Percentiles rank a stretch among this genome's conserved stretches.
Conservation (phyloP, 1,139 yeast species). For the Blastobotrys malaysiensis region DNA sequence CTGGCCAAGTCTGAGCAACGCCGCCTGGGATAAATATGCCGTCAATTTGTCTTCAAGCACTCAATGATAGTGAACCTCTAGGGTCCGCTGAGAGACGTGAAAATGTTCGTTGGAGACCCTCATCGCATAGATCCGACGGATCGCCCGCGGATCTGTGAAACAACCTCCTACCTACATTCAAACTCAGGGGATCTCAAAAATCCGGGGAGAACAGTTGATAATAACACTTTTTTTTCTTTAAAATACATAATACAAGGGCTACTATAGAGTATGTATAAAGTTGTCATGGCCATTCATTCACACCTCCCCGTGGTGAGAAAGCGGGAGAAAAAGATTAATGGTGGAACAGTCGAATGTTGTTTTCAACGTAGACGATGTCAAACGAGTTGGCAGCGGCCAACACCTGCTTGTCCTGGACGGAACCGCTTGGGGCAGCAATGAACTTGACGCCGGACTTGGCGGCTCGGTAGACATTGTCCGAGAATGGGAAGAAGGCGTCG, state of each 20-base stretch:
- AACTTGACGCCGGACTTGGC: slow-evolving; percentile 92
- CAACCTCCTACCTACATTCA: neutral
- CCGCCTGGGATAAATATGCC: too few relatives aligned
- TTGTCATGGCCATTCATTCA: too few relatives aligned
- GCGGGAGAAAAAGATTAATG: slow-evolving; percentile 50
- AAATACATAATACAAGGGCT: neutral
- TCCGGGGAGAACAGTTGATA: neutral
- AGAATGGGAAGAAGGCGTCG: slow-evolving; percentile 99
- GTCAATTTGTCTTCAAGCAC: too few relatives aligned
- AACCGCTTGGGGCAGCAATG: slow-evolving; percentile 95
- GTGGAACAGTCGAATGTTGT: slow-evolving; percentile 96
- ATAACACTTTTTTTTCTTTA: neutral
- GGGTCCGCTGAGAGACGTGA: neutral
- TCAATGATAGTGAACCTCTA: neutral
- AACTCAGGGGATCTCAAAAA: too few relatives aligned
- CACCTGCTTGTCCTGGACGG: slow-evolving; percentile 96
- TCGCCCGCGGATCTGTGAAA: neutral
- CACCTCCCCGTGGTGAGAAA: too few relatives aligned
- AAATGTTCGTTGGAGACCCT: neutral
- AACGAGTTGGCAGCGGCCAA: slow-evolving; percentile 90
- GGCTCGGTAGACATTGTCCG: slow-evolving; percentile 97
- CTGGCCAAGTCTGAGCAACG: too few relatives aligned
- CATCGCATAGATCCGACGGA: neutral
- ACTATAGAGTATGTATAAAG: too few relatives aligned
- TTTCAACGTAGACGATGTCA: slow-evolving; percentile 84